Percentiles rank a stretch among this genome's conserved stretches.
phyloP scores from a whole-genome alignment of 768 basidiomycete genomes.

The Amanita subjunquillea region DNA sequence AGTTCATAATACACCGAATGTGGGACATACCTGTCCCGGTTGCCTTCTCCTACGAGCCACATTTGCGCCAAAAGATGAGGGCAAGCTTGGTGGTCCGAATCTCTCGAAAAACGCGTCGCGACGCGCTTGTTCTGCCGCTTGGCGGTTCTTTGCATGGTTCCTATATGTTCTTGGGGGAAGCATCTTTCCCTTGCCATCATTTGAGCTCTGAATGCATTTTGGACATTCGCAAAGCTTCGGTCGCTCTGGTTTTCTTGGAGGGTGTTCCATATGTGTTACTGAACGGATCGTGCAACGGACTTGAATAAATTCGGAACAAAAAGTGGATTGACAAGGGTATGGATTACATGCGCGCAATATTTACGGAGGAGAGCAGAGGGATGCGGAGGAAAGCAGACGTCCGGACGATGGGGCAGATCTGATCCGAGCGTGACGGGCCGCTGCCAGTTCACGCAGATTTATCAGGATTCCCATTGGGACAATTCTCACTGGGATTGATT shows the following conservation, averaged over 20 bases:
- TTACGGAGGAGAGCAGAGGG: no score
- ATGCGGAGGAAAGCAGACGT: no score
- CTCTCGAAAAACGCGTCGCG: neutral
- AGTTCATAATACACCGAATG: neutral
- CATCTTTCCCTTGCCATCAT: neutral
- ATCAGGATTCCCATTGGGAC: no score
- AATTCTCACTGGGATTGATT: no score
- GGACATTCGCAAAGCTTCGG: neutral
- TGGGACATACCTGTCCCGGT: neutral
- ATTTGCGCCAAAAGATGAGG: neutral
- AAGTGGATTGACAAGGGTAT: no score
- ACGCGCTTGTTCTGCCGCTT: neutral
- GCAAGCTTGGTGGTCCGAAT: neutral
- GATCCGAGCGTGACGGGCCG: no score
- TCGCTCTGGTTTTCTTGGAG: neutral
- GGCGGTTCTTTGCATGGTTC: neutral
- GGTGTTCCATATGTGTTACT: neutral
- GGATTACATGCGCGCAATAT: no score
- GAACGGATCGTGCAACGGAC: no score
- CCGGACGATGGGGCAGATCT: no score
- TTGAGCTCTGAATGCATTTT: neutral
- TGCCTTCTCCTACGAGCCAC: neutral
- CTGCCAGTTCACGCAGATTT: no score
- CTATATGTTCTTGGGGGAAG: neutral
- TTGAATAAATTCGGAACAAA: no score